Evolutionary conservation across 2,329 filamentous ascomycete genomes (phyloP), one percentile per base, ranked within the genome.

Genomic region (Pestalotiopsis sp.): DNA sequence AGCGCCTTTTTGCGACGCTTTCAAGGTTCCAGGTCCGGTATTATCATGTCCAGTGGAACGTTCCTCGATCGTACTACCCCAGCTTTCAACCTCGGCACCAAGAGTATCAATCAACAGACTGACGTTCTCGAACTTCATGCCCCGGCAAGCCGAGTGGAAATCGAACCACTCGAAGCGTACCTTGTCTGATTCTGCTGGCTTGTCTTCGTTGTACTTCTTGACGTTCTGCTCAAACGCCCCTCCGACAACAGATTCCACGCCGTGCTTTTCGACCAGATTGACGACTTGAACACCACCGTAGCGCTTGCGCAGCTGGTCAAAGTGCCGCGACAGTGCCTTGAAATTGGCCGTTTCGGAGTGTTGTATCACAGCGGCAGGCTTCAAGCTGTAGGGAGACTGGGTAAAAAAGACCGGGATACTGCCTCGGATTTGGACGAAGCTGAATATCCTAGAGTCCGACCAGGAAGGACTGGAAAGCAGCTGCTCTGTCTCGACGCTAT

Each of bases 91-190:
- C n/a, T 87, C 90, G 4, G 85, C 81, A 36, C 87, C 87, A 4
- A 98, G 80, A 0, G 84, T 90, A 61, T 93, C 87, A 66, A 99
- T 86, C 1, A 99, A 86, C 36, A 91, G 84, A 68, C 90, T 92
- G 13, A 98, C 95, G 69, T 98, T 98, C 76, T 98, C 95, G 76
- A 98, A 99, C 74, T 94, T 97, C 95, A 99, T 98, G 0, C 96
- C 96, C 17, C 94, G 91, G 76, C 96, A 98, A 36, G 93, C 93
- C 20, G 90, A 87, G 78, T 98, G 96, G 75, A 99, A 99, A 77
- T 99, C 96, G 75, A 98, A 99, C 96, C 96, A 99, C 77, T 97
- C 93, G 75, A 97, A 97, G 0, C 84, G 86, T 13, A 96, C 81
- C 11, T 83, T 78, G 7, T 79, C 75, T 2, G 71, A 72, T 3